Conservation (phyloP, 106 monocot genomes). For the Posidonia australis region DNA sequence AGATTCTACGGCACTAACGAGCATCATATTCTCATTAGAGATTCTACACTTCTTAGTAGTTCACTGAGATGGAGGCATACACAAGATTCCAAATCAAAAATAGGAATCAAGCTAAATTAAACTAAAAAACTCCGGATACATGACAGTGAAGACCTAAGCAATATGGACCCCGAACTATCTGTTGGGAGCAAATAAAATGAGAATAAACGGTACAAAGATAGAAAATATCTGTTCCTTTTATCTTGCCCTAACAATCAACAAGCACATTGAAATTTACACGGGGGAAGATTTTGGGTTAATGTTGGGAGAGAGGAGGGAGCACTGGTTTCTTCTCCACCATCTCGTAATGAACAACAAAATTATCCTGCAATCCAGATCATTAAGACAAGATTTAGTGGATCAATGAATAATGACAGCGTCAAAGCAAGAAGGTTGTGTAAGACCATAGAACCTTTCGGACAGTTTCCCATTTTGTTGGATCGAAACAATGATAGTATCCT, state of each 20-base stretch:
- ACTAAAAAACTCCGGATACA: neutral
- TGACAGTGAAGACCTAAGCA: neutral
- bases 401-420: neutral
- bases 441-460: slow-evolving; percentile 47
- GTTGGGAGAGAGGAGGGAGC: slow-evolving; percentile 30
- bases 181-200: neutral
- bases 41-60: too few species aligned
- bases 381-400: neutral
- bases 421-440: neutral
- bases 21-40: too few species aligned
- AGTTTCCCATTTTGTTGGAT: slow-evolving; percentile 66
- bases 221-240: neutral
- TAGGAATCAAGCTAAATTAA: neutral
- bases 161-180: neutral
- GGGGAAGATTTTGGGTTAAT: slow-evolving; percentile 11
- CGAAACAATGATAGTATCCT: slow-evolving; percentile 67
- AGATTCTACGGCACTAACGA: too few species aligned
- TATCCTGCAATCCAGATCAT: slow-evolving; percentile 46
- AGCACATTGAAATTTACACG: neutral
- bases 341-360: slow-evolving; percentile 68
- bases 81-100: slow-evolving; percentile 2
- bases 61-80: neutral
- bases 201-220: neutral
- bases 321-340: slow-evolving; percentile 68
- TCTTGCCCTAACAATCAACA: neutral